Percentiles rank a stretch among this genome's conserved stretches.
phyloP scores from a whole-genome alignment of 2,329 filamentous ascomycete species.

The Aspergillus latus region DNA sequence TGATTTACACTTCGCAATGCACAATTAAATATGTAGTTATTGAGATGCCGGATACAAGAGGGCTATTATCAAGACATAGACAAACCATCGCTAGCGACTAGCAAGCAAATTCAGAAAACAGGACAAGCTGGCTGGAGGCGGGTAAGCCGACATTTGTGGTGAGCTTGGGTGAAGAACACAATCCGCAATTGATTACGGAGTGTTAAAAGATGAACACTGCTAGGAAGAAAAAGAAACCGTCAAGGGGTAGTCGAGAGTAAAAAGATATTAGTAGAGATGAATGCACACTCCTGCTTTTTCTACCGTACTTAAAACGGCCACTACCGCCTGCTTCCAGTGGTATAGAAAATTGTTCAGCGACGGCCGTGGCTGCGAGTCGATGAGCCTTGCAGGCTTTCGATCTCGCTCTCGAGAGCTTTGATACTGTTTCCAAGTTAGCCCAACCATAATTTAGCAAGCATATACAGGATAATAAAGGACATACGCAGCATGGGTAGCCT shows the following conservation, averaged over 20 bases:
- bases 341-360: constrained; percentile 59
- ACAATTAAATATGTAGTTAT: constrained; percentile 42
- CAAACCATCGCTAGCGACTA: constrained; percentile 45
- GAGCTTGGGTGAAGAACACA: constrained; percentile 32
- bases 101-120: constrained; percentile 37
- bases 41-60: constrained; percentile 41
- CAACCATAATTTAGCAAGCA: not conserved
- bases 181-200: constrained; percentile 26
- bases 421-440: constrained; percentile 42
- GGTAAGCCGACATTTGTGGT: constrained; percentile 26
- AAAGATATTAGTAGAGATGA: constrained; percentile 33
- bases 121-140: constrained; percentile 25
- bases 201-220: constrained; percentile 9
- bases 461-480: constrained; percentile 23
- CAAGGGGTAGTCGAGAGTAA: constrained; percentile 38
- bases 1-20: not conserved
- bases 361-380: constrained; percentile 89
- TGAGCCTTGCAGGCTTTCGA: constrained; percentile 89
- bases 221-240: constrained; percentile 14
- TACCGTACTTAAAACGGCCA: constrained; percentile 29
- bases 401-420: constrained; percentile 70
- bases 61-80: constrained; percentile 45
- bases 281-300: constrained; percentile 28
- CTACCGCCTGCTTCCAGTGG: constrained; percentile 18
- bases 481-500: constrained; percentile 85